Base-by-base conservation (phyloP, 352 stramenopile species). In the Salisapilia sapeloensis region DNA sequence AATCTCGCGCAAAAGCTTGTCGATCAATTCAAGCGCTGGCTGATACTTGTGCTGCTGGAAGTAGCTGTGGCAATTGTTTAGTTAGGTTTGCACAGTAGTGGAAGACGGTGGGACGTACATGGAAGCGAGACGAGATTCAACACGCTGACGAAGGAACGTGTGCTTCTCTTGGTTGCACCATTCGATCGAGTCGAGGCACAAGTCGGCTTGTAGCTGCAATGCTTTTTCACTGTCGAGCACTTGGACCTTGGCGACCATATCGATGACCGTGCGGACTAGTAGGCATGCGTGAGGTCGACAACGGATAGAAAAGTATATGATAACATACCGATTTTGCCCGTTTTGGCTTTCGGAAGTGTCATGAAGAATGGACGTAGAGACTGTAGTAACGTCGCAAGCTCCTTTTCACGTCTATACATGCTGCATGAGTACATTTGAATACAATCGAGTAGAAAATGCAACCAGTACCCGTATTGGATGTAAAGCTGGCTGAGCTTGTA, bases 81-180 rank as follows among this genome's bases (percentile, higher is more conserved):
- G n/a, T 16, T 9, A 18, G 13, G 25, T 11, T 35, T 8, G 10
- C 7, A 36, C 15, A 11, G 13, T 18, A 12, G 28, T 24, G 3
- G 46, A 20, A 33, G 26, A n/a, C 31, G 11, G 17, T 13, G 29
- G n/a, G 26, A 53, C 50, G 31, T 49, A 79, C 60, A 90, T 86
- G 24, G 69, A 72, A 14, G 92, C 91, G 16, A 98, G 70, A 27
- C 95, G 93, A 11, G 86, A 84, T 60, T 99, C 86, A 14, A 99
- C 90, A 33, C 94, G 84, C 63, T 99, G 94, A 28, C 93, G 83
- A 23, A 99, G 57, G 64, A 99, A 99, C n/a, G 83, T 92, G 34
- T 96, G 80, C 51, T 96, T 95, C 48, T 96, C 85, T 33, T 60
- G 44, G 42, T 84, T 93, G 64, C 83, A 96, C 80, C 83, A 95